These are phyloP conservation scores for Suillus occidentalis DNA, from an alignment of 768 basidiomycete species.

Conservation along the genomic window DNA sequence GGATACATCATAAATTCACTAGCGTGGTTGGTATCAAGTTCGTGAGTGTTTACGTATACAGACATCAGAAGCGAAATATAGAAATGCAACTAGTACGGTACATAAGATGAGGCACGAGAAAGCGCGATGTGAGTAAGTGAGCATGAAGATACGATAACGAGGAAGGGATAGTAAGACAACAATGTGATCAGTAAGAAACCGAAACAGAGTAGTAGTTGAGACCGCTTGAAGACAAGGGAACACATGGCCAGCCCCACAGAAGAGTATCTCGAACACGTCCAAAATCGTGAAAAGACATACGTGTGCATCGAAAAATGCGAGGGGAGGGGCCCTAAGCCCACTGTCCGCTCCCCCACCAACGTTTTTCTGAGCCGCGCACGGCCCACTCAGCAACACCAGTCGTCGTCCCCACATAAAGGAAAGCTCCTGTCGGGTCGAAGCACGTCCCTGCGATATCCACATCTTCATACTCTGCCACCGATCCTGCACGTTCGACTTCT, in stretches of 20 bases:
- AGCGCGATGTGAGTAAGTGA: neutral
- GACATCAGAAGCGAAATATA: neutral
- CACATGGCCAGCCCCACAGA: neutral
- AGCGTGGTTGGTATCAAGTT: slow-evolving; percentile 6
- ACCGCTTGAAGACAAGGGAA: neutral
- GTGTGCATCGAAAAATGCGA: neutral
- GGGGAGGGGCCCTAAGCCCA: slow-evolving; percentile 30
- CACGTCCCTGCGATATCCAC: slow-evolving; percentile 69
- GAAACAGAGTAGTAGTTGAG: neutral
- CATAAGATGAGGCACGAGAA: neutral
- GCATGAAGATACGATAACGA: neutral
- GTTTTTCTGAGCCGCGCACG: slow-evolving; percentile 67
- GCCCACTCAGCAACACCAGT: slow-evolving; percentile 76
- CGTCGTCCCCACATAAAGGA: slow-evolving; percentile 67
- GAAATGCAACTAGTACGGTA: slow-evolving; percentile 6
- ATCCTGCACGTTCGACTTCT: neutral
- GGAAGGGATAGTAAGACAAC: neutral
- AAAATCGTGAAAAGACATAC: neutral
- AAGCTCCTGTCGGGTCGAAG: slow-evolving; percentile 69
- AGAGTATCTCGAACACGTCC: neutral
- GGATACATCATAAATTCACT: slow-evolving; percentile 4
- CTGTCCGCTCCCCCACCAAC: slow-evolving; percentile 62
- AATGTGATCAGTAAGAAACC: neutral
- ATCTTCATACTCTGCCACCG: slow-evolving; percentile 13
- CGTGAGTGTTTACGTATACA: slow-evolving; percentile 3